Evolutionary conservation across 1,284 basidiomycete genomes (phyloP).

Genomic region (Ganoderma lucidum): DNA sequence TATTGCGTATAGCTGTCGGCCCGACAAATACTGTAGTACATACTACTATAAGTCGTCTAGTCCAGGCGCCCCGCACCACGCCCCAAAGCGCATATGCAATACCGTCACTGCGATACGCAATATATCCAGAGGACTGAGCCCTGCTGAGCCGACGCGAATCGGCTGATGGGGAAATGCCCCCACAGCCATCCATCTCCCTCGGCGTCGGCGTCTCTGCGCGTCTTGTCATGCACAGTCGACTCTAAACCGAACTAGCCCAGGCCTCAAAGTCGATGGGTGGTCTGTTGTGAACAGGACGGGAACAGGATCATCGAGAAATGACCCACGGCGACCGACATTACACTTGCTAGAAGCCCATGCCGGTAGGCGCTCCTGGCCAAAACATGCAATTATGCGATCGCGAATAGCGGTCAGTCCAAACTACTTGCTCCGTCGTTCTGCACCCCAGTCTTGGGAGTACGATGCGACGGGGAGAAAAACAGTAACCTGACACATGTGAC

Average conservation of each 20-base stretch:
- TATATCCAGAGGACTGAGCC: background rate
- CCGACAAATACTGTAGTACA: background rate
- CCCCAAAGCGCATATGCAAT: background rate
- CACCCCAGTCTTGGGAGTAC: background rate
- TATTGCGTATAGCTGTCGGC: background rate
- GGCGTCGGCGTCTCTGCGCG: background rate
- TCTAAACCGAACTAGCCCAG: background rate
- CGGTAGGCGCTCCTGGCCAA: background rate
- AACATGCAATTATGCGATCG: background rate
- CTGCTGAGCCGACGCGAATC: background rate
- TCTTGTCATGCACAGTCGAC: background rate
- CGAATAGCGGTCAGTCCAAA: background rate
- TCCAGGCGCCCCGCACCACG: background rate
- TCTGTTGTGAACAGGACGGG: background rate
- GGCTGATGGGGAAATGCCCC: background rate
- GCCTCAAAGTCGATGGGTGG: background rate
- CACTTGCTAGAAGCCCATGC: background rate
- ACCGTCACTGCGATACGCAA: background rate
- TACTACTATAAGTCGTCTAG: background rate
- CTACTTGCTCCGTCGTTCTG: background rate
- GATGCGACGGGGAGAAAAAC: background rate
- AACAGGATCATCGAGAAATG: background rate
- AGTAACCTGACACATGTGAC: background rate
- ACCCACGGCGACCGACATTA: background rate
- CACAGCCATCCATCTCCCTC: conserved; percentile 3